phyloP scores from a whole-genome alignment of 106 monocot genomes.

The Allium sativum region DNA sequence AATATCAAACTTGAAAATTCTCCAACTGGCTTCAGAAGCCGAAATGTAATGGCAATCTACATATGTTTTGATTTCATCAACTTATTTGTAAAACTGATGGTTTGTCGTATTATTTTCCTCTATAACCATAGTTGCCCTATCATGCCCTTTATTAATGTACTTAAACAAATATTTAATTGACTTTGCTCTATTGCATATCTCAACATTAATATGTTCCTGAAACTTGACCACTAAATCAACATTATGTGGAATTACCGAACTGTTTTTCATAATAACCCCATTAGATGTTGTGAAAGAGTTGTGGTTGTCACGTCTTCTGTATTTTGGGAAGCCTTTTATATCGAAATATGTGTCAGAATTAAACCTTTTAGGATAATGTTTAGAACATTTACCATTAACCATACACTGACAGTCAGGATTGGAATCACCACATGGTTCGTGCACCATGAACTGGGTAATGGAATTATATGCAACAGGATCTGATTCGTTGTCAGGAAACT shows the following conservation, averaged over 20 bases:
- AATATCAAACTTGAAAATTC: too few relatives aligned
- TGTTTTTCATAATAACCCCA: slow-evolving; percentile 7
- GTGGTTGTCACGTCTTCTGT: slow-evolving; percentile 8
- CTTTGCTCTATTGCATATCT: neutral
- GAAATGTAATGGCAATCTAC: too few relatives aligned
- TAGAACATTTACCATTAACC: slow-evolving; percentile 8
- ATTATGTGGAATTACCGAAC: slow-evolving; percentile 10
- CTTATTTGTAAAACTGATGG: neutral
- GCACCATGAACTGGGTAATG: slow-evolving; percentile 2
- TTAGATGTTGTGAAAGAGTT: neutral
- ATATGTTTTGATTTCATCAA: too few relatives aligned
- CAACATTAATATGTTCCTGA: slow-evolving; percentile 10
- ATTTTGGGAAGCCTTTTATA: slow-evolving; percentile 6
- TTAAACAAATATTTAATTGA: slow-evolving; percentile 14
- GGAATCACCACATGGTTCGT: slow-evolving; percentile 10
- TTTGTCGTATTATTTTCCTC: neutral
- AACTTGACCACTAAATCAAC: neutral
- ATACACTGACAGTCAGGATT: slow-evolving; percentile 13
- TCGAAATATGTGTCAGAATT: neutral
- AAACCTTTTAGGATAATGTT: slow-evolving; percentile 18
- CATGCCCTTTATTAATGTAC: slow-evolving; percentile 8
- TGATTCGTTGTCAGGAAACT: neutral
- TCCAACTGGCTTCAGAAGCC: too few relatives aligned
- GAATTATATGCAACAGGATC: neutral
- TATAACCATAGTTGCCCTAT: too few relatives aligned